Evolutionary conservation across 2,329 filamentous ascomycete genomes (phyloP).

Genomic region (Tympanopsis confertula): DNA sequence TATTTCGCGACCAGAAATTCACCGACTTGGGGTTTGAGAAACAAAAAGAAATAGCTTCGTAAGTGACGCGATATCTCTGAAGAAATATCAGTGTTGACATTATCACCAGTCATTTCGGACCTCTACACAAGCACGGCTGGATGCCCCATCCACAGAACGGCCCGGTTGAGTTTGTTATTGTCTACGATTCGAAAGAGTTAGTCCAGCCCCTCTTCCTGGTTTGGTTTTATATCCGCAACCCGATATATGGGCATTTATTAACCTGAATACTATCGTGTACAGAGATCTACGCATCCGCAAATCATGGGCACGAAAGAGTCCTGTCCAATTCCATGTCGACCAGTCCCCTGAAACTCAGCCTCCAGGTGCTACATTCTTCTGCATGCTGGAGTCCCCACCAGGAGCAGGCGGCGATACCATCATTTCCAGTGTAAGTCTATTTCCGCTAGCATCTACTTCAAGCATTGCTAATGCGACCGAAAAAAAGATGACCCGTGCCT

Average conservation of each 20-base stretch:
- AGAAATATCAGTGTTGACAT: conserved; percentile 4
- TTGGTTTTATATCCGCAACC: no score
- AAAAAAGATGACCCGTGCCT: conserved; percentile 4
- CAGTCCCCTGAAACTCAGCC: conserved; percentile 9
- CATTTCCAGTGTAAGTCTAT: conserved; percentile 5
- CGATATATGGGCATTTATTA: no score
- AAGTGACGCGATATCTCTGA: conserved; percentile 3
- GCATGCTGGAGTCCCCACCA: conserved; percentile 7
- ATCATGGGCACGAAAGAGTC: conserved; percentile 10
- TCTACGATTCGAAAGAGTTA: conserved; percentile 11
- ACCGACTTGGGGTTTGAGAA: conserved; percentile 9
- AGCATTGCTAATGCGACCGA: not conserved
- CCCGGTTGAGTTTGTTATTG: conserved; percentile 10
- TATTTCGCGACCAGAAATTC: conserved; percentile 9
- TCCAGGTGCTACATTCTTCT: conserved; percentile 8
- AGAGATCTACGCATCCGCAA: conserved; percentile 10
- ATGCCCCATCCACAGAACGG: conserved; percentile 11
- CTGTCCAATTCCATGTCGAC: conserved; percentile 12
- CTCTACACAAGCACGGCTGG: conserved; percentile 11
- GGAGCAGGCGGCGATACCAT: conserved; percentile 8
- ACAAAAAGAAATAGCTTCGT: conserved; percentile 8
- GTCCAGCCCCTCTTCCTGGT: no score
- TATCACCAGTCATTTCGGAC: conserved; percentile 11
- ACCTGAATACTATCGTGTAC: no score
- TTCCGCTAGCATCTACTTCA: not conserved